Percentiles rank a stretch among this genome's conserved stretches.
These are phyloP conservation scores for Capsicum rhomboideum DNA, from an alignment of 257 asterid species.

Conservation along the genomic window DNA sequence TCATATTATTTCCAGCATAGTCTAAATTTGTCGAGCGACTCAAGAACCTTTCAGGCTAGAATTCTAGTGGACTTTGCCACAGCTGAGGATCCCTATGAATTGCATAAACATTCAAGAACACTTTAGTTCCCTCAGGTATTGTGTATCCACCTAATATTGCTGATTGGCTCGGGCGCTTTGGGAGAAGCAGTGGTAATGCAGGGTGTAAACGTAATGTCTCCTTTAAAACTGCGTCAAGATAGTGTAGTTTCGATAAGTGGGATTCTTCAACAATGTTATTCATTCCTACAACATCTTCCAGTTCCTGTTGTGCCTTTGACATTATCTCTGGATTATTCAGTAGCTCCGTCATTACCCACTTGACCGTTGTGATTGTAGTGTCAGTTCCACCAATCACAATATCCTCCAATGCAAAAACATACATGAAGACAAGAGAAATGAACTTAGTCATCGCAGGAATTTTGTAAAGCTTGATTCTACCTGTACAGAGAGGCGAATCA, in stretches of 20 bases:
- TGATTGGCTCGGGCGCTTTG: slow-evolving; percentile 15
- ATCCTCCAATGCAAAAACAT: slow-evolving; percentile 9
- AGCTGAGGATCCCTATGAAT: slow-evolving; percentile 25
- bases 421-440: background rate
- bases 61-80: slow-evolving; percentile 39
- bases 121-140: slow-evolving; percentile 22
- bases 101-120: slow-evolving; percentile 25
- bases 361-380: slow-evolving; percentile 20
- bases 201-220: slow-evolving; percentile 37
- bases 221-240: slow-evolving; percentile 27
- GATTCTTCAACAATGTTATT: slow-evolving; percentile 29
- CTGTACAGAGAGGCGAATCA: background rate
- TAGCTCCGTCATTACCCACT: slow-evolving; percentile 31
- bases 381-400: slow-evolving; percentile 28
- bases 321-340: slow-evolving; percentile 12
- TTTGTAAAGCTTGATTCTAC: background rate
- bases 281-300: slow-evolving; percentile 21
- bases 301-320: slow-evolving; percentile 25
- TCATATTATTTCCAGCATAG: slow-evolving; percentile 22
- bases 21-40: slow-evolving; percentile 3
- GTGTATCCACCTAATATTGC: slow-evolving; percentile 21
- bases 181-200: slow-evolving; percentile 25
- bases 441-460: background rate
- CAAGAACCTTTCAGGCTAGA: slow-evolving; percentile 38
- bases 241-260: slow-evolving; percentile 24